A percentile compares a stretch with the other conserved stretches of the same genome.
These are phyloP conservation scores for Inosperma sp. DNA, from an alignment of 768 basidiomycete species.

Conservation along the genomic window DNA sequence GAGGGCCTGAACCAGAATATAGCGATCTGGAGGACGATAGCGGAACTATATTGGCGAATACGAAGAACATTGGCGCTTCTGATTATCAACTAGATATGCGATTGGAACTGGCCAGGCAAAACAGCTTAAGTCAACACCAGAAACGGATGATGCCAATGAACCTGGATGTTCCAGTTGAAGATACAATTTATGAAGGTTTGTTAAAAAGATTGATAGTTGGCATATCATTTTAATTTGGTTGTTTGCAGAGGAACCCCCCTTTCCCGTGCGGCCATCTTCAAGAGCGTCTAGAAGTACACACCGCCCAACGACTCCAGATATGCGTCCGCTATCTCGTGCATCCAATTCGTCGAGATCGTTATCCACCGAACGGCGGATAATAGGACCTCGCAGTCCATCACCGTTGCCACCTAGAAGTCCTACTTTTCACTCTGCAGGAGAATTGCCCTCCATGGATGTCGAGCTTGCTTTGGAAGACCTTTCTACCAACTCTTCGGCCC, in stretches of 20 bases:
- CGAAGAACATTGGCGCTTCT: conserved; percentile 52
- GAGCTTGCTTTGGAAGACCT: conserved; percentile 39
- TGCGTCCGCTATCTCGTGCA: conserved; percentile 30
- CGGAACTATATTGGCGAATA: conserved; percentile 29
- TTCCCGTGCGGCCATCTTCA: conserved; percentile 50
- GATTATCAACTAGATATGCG: conserved; percentile 75
- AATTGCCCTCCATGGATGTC: conserved; percentile 44
- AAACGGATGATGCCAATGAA: conserved; percentile 36
- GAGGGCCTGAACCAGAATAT: conserved; percentile 37
- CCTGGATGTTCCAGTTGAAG: conserved; percentile 48
- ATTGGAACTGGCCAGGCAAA: conserved; percentile 77
- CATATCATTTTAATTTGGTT: conserved; percentile 10
- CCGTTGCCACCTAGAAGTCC: conserved; percentile 52
- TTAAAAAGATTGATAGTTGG: conserved; percentile 7
- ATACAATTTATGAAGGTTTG: conserved; percentile 77
- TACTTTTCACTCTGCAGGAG: conserved; percentile 21
- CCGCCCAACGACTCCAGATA: conserved; percentile 40
- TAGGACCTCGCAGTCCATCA: conserved; percentile 74
- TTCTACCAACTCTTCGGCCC: conserved; percentile 21
- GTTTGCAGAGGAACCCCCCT: conserved; percentile 55
- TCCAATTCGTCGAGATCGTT: conserved; percentile 45
- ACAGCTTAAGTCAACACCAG: conserved; percentile 72
- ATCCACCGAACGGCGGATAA: conserved; percentile 54
- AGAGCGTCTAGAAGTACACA: conserved; percentile 44
- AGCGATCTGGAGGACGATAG: conserved; percentile 47